Base-by-base conservation (phyloP, 2,329 filamentous ascomycete species). In the Microdochium bolleyi region DNA sequence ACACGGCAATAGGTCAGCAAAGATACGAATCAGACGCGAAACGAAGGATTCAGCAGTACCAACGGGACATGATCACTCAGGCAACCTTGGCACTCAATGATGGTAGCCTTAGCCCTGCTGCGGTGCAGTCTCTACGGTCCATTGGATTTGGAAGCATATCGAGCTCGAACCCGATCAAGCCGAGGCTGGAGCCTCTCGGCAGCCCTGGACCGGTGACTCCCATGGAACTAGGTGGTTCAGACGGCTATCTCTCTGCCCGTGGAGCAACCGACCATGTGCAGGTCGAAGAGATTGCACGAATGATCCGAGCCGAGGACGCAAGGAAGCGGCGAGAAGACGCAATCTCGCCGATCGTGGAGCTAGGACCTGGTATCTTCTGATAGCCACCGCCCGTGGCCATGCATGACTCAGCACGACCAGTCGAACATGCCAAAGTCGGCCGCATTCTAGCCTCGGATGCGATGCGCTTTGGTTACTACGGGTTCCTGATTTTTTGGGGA, bases 161-260 rank as follows among this genome's bases (percentile, higher is more conserved):
- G 14, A 67, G 68, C 14, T 60, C 69, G 2, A 70, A 71, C 49
- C 41, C 41, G 3, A 4, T 5, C 13, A 79, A 75, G 52, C 81
- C 81, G 1, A 66, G 74, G 25, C 67, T 84, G 5, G 63, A 66
- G 44, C 81, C 81, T 0, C 61, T 82, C 11, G 78, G 79, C 3
- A 83, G 80, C 54, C 80, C 80, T 0, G 80, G 80, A 0, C 80
- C 80, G 0, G 80, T 84, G 14, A 84, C 82, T 1, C 81, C 82
- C 1, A 82, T 84, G 73, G 78, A 81, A 19, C 64, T 85, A 7
- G 73, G 74, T 38, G 74, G 72, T 21, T 62, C 69, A 0, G 61
- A 66, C 14, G 66, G 65, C 10, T 70, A 70, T 27, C 73, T 78
- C 37, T 62, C 74, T 32, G 65, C 64, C 27, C 63, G 59, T 25